Conservation (phyloP, 1,284 basidiomycete species). For the Marasmius fiardii region DNA sequence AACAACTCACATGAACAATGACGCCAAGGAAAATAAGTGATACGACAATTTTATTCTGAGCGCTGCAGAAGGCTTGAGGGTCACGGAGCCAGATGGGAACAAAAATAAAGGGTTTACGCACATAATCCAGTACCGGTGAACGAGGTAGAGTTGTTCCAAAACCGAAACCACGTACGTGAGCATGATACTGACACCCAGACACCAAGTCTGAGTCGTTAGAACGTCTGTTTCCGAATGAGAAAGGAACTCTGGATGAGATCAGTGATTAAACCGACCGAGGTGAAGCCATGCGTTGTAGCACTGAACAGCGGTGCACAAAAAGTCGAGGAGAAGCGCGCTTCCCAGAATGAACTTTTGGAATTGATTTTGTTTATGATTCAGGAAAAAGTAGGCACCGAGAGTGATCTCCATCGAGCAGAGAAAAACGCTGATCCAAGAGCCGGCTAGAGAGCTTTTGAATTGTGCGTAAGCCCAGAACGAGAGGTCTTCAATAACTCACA, state of each 20-base stretch:
- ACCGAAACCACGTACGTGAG: constrained; percentile 4
- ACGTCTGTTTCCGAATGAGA: neutral
- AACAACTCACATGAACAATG: neutral
- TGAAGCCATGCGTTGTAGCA: constrained; percentile 7
- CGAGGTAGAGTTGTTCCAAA: constrained; percentile 7
- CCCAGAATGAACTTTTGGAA: constrained; percentile 3
- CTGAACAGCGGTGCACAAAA: neutral
- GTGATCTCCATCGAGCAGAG: constrained; percentile 7
- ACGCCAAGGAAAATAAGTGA: neutral
- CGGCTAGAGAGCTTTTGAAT: neutral
- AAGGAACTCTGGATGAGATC: neutral
- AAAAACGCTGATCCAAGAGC: constrained; percentile 11
- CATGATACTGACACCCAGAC: constrained; percentile 1
- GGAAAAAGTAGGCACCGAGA: constrained; percentile 2
- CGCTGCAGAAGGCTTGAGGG: neutral
- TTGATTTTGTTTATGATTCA: neutral
- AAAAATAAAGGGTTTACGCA: neutral
- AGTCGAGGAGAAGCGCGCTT: constrained; percentile 3
- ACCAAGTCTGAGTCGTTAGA: neutral
- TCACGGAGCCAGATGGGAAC: neutral
- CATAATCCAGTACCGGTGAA: constrained; percentile 8
- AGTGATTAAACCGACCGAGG: neutral
- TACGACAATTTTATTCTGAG: constrained; percentile 3
- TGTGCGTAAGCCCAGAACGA: neutral
- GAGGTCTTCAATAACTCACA: neutral